Base-by-base conservation (phyloP, 2,329 filamentous ascomycete species). In the Aureobasidium sp. region DNA sequence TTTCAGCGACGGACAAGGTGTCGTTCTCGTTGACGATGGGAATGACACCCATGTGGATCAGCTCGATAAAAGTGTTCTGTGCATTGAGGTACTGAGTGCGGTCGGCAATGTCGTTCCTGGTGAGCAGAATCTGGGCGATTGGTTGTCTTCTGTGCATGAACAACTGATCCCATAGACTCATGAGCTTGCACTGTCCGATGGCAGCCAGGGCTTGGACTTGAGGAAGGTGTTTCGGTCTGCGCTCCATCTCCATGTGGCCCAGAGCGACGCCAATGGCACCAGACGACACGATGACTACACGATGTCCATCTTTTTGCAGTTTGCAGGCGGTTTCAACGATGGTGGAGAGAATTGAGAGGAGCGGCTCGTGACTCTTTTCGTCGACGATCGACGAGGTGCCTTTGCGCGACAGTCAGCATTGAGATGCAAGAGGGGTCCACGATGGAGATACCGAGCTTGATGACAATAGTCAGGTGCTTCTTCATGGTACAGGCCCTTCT, bases 21-120 rank as follows among this genome's bases (percentile, higher is more conserved):
- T 99, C 94, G 75, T 99, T 99, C 77, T 99, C 94, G 71, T 99
- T 99, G 66, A 99, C 94, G 69, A 99, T 97, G 11, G 94, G 94
- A 66, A 99, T 95, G 29, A 97, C 93, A 1, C 92, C 92, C 88
- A 97, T 94, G 70, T 92, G 87, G 20, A 99, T 79, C 51, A 97
- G 82, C 74, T 96, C 91, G 58, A 86, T 84, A 73, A 99, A 90
- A 0, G 94, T 97, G 72, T 96, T 97, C 76, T 97, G 91, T 0
- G 94, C 94, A 78, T 99, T 99, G 66, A 92, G 83, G 73, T 97
- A 99, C 80, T 96, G 89, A 31, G 91, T 93, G 64, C 91, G 87
- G 85, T 97, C 93, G 48, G 92, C 90, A 75, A 99, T 99, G 73
- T 99, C 94, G 73, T 93, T 97, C 69, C 94, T 84, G 4, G 94